Evolutionary conservation across 805 yeast species (phyloP), one percentile per base, ranked within the genome.

Genomic region (Citeromyces nyonsensis): DNA sequence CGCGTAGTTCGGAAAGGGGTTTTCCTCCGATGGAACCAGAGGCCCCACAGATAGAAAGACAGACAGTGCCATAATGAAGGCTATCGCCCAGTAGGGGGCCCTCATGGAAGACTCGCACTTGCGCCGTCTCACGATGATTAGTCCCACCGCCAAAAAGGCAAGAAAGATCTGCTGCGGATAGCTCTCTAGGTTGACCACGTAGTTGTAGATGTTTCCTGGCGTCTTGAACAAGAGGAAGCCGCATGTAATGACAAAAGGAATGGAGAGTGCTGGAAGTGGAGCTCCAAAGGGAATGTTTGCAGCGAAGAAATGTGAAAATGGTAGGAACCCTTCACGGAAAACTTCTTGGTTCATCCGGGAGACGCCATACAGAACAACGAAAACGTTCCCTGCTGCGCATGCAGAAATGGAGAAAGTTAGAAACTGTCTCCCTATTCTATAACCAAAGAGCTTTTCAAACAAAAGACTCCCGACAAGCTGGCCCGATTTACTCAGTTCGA

Each of bases 301-400:
- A 2, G 74, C 63, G 60, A 69, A 65, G 36, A 61, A 51, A 20
- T 40, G 42, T 7, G 73, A 65, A 31, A 51, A 59, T 4, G 77
- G 77, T 18, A 69, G 46, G 40, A 57, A 66, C 0, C 75, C 75
- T 38, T 67, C 74, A 15, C 73, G 44, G 43, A 69, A 69, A 1
- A 65, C 66, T 43, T 69, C 77, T 43, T 69, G 77, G 38, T 63
- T 63, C 45, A 65, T 61, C 37, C 76, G 51, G 2, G 73, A 65
- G 13, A 66, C 57, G 11, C 69, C 63, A 42, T 66, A 69, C 27
- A 68, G 40, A 6, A 69, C 76, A 12, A 68, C 71, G 38, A 69
- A 59, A 4, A 69, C 61, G 39, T 69, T 69, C 2, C 76, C 74
- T 3, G 66, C 76, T 4, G 74, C 63, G 32, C 70, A 66, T 13